A percentile compares a stretch with the other conserved stretches of the same genome.
phyloP scores from a whole-genome alignment of 2,329 filamentous ascomycete species.

The Teratosphaeria zuluensis region DNA sequence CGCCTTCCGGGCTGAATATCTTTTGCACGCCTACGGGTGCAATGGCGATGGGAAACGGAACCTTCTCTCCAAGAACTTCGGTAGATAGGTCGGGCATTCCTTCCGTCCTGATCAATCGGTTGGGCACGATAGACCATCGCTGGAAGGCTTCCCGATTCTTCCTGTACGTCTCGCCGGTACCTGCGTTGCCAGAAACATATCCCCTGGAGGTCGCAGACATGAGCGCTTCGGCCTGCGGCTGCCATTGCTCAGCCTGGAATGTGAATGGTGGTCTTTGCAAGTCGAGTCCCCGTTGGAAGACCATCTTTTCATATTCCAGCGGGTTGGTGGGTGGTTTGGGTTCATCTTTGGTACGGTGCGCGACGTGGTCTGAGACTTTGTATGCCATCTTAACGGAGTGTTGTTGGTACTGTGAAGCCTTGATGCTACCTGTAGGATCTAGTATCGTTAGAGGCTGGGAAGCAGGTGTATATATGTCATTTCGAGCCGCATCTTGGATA shows the following conservation, averaged over 20 bases:
- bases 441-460: not conserved
- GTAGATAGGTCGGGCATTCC: not conserved
- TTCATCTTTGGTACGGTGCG: not conserved
- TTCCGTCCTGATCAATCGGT: not conserved
- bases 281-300: conserved; percentile 24
- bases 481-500: not conserved
- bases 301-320: conserved; percentile 21
- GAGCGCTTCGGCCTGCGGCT: conserved; percentile 16
- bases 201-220: conserved; percentile 24
- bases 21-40: conserved; percentile 60
- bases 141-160: conserved; percentile 9
- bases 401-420: not conserved
- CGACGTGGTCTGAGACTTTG: not conserved
- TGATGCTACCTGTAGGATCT: not conserved
- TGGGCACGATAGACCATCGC: conserved; percentile 1
- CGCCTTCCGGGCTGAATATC: conserved; percentile 52
- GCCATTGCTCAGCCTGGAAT: conserved; percentile 24
- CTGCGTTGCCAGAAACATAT: conserved; percentile 27
- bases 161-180: conserved; percentile 22
- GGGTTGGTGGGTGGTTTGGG: conserved; percentile 1
- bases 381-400: not conserved
- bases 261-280: conserved; percentile 26
- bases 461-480: not conserved
- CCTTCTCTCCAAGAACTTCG: conserved; percentile 8
- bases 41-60: conserved; percentile 44